phyloP scores from a whole-genome alignment of 805 yeast genomes.

The Monosporozyma siamensis region DNA sequence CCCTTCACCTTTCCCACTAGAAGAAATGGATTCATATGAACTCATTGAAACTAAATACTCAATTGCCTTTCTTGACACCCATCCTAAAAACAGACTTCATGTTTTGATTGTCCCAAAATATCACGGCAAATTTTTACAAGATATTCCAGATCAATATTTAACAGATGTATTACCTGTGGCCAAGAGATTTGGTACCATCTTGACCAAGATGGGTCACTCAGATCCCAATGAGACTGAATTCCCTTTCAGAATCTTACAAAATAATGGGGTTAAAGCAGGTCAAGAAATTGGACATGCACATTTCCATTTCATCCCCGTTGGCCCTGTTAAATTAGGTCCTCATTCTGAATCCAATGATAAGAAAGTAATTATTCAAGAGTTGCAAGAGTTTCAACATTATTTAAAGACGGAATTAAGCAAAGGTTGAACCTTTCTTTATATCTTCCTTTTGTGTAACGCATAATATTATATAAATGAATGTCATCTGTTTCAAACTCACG shows the following conservation, averaged over 20 bases:
- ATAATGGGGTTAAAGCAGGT: constrained; percentile 90
- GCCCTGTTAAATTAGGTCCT: constrained; percentile 50
- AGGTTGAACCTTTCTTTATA: neutral
- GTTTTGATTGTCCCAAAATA: constrained; percentile 82
- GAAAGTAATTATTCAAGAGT: constrained; percentile 33
- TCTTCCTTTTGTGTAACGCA: too few relatives aligned
- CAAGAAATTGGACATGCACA: constrained; percentile 94
- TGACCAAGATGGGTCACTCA: constrained; percentile 14
- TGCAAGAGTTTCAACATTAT: constrained; percentile 1
- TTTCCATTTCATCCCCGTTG: constrained; percentile 88
- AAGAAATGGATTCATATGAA: constrained; percentile 89
- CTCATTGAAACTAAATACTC: constrained; percentile 72
- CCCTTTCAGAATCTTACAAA: constrained; percentile 54
- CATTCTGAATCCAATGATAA: constrained; percentile 88
- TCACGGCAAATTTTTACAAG: constrained; percentile 87
- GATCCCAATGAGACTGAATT: constrained; percentile 32
- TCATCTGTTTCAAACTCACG: too few relatives aligned
- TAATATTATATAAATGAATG: too few relatives aligned
- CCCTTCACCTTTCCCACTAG: too few relatives aligned
- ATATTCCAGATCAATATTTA: constrained; percentile 82
- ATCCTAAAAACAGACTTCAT: constrained; percentile 87
- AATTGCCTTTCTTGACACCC: constrained; percentile 83
- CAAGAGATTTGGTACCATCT: constrained; percentile 69
- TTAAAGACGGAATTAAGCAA: neutral
- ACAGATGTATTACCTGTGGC: constrained; percentile 84